Conservation (phyloP, 306 rosid species). For the Acmispon strigosus region DNA sequence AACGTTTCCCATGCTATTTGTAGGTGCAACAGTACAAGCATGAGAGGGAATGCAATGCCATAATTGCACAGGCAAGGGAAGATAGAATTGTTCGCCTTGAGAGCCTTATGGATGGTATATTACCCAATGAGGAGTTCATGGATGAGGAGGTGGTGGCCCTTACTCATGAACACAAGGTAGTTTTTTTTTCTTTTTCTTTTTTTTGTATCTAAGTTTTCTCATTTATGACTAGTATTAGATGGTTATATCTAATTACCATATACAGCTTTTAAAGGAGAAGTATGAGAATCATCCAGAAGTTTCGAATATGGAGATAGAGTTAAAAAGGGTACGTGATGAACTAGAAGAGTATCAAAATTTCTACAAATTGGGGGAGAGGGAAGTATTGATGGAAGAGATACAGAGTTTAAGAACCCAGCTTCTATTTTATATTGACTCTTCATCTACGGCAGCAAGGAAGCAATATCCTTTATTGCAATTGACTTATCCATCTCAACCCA, state of each 20-base stretch:
- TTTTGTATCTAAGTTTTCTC: neutral
- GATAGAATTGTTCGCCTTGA: slow-evolving; percentile 89
- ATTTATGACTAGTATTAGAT: neutral
- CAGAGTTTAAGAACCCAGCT: slow-evolving; percentile 92
- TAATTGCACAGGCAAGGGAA: slow-evolving; percentile 87
- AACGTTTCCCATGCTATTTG: slow-evolving; percentile 27
- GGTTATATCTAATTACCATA: slow-evolving; percentile 26
- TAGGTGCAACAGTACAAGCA: slow-evolving; percentile 93
- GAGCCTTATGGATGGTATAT: slow-evolving; percentile 88
- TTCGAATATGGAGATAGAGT: slow-evolving; percentile 65
- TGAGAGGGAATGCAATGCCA: slow-evolving; percentile 85
- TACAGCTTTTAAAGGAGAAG: slow-evolving; percentile 80
- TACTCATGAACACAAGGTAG: slow-evolving; percentile 74
- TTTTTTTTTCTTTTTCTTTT: slow-evolving; percentile 14
- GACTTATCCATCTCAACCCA: slow-evolving; percentile 51
- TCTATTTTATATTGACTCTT: slow-evolving; percentile 66
- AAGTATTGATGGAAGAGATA: slow-evolving; percentile 91
- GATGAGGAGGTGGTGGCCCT: slow-evolving; percentile 70
- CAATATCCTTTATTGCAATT: slow-evolving; percentile 56
- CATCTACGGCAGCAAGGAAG: slow-evolving; percentile 48
- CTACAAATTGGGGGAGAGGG: slow-evolving; percentile 81
- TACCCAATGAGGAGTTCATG: slow-evolving; percentile 86
- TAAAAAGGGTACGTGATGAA: slow-evolving; percentile 69
- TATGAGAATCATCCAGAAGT: slow-evolving; percentile 93
- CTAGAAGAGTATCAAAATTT: slow-evolving; percentile 64